Percentiles rank a stretch among this genome's conserved stretches.
Evolutionary conservation across 352 stramenopile species (phyloP).

Genomic region (Thraustochytrium sp.): DNA sequence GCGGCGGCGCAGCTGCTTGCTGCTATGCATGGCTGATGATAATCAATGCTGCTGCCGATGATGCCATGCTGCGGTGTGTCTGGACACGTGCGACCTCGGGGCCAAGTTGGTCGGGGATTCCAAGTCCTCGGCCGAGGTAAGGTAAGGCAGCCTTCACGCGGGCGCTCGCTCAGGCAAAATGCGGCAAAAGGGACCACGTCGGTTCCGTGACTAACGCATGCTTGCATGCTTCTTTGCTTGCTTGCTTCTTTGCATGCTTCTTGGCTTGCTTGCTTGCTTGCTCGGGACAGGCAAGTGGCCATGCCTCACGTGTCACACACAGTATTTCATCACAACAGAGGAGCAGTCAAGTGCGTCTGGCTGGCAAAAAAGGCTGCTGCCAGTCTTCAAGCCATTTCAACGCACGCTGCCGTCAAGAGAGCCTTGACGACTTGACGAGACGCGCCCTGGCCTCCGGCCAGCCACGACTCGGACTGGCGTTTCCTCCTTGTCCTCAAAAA

Average conservation of each 20-base stretch:
- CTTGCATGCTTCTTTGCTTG: not conserved
- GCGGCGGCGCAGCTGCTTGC: no score
- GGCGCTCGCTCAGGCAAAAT: no score
- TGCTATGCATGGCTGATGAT: no score
- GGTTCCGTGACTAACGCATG: not conserved
- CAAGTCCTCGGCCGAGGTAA: not conserved
- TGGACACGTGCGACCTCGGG: not conserved
- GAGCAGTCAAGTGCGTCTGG: not conserved
- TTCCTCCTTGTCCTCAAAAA: no score
- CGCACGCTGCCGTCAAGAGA: no score
- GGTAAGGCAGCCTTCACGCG: no score
- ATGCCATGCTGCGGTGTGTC: no score
- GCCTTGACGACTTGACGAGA: not conserved
- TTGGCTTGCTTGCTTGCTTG: not conserved
- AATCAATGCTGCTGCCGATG: no score
- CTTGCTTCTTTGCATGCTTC: not conserved
- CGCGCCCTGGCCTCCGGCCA: not conserved
- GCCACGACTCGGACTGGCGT: no score
- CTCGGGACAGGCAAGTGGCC: not conserved
- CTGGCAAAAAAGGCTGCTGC: not conserved
- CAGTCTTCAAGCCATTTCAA: no score
- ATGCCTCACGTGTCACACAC: not conserved
- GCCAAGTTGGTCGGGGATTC: not conserved
- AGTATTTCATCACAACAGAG: not conserved
- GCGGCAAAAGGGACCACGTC: not conserved